Percentiles rank a stretch among this genome's conserved stretches.
Conservation (phyloP, 106 monocot genomes). For the Platanthera guangdongensis region DNA sequence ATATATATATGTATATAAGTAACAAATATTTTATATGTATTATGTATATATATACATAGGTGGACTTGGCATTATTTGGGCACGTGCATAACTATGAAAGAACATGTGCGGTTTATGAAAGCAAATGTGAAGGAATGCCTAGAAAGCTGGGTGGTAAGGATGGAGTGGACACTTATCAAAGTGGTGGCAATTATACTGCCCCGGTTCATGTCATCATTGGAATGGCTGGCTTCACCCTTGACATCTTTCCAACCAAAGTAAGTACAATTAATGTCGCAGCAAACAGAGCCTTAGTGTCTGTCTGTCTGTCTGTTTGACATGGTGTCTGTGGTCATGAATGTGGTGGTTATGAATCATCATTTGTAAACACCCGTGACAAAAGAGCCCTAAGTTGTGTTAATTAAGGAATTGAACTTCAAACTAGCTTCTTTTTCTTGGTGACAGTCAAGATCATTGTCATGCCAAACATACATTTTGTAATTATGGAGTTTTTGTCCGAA, state of each 20-base stretch:
- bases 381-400: no score
- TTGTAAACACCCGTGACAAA: no score
- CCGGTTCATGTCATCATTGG: constrained; percentile 70
- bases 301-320: no score
- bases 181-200: constrained; percentile 41
- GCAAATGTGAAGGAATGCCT: constrained; percentile 47
- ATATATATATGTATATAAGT: background rate
- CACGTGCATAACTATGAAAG: constrained; percentile 88
- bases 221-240: constrained; percentile 65
- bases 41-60: constrained; percentile 22
- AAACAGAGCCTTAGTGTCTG: no score
- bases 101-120: constrained; percentile 54
- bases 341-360: no score
- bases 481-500: no score
- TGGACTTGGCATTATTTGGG: constrained; percentile 69
- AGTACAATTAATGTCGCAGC: background rate
- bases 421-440: no score
- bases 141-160: constrained; percentile 21
- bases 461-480: no score
- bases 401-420: no score
- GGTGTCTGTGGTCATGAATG: no score
- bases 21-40: background rate
- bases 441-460: no score
- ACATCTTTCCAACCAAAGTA: constrained; percentile 33
- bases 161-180: constrained; percentile 52